Percentiles rank a stretch among this genome's conserved stretches.
phyloP scores from a whole-genome alignment of 306 rosid species.

The Acacia crassicarpa region DNA sequence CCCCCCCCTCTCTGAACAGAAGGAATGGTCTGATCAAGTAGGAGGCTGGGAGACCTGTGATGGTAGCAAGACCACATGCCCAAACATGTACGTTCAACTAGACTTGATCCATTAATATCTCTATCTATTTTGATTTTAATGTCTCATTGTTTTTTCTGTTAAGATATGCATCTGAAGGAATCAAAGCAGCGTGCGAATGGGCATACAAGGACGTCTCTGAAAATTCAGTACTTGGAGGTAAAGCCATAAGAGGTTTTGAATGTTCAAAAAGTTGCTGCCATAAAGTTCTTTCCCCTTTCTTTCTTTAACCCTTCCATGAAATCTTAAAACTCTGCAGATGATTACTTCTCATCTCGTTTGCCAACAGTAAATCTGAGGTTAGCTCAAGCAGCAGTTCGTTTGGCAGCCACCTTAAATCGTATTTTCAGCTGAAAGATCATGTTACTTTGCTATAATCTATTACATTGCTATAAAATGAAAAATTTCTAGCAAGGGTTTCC shows the following conservation, averaged over 20 bases:
- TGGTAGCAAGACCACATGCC: conserved; percentile 50
- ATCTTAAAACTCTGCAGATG: conserved; percentile 48
- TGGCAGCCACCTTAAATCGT: conserved; percentile 78
- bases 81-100: conserved; percentile 48
- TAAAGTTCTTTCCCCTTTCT: background rate
- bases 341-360: conserved; percentile 67
- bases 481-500: background rate
- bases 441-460: background rate
- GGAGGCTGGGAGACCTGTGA: conserved; percentile 72
- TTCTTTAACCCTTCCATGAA: background rate
- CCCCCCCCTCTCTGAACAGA: conserved; percentile 36
- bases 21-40: conserved; percentile 64
- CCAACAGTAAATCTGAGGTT: conserved; percentile 62
- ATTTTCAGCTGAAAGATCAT: conserved; percentile 37
- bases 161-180: conserved; percentile 84
- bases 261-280: background rate
- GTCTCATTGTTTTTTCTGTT: background rate
- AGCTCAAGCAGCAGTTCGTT: conserved; percentile 89
- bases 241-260: background rate
- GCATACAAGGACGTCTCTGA: conserved; percentile 68
- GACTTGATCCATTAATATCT: background rate
- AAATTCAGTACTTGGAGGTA: conserved; percentile 66
- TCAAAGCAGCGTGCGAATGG: conserved; percentile 71
- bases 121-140: no score
- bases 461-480: background rate